Evolutionary conservation across 805 yeast species (phyloP).

Genomic region (Starmerella khaoyaiensis): DNA sequence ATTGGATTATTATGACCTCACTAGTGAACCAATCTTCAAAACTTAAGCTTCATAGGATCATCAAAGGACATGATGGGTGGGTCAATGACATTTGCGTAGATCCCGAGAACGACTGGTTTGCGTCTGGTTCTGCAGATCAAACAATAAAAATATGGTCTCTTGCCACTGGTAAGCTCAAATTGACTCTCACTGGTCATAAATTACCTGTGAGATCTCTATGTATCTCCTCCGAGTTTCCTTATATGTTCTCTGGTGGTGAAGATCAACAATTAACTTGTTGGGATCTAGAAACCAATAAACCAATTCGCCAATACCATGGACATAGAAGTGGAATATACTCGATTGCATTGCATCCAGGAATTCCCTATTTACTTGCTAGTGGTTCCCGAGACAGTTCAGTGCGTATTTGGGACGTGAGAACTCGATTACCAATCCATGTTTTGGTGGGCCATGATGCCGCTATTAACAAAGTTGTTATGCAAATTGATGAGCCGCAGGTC

Average conservation of each 20-base stretch:
- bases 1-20: too few species aligned
- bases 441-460: slow-evolving; percentile 72
- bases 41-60: slow-evolving; percentile 34
- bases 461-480: slow-evolving; percentile 53
- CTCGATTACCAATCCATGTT: slow-evolving; percentile 59
- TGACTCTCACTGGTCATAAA: slow-evolving; percentile 79
- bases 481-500: slow-evolving; percentile 72
- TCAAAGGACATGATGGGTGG: slow-evolving; percentile 91
- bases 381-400: slow-evolving; percentile 84
- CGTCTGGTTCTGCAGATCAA: slow-evolving; percentile 78
- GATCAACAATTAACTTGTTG: slow-evolving; percentile 89
- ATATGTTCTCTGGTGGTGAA: slow-evolving; percentile 82
- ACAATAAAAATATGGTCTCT: slow-evolving; percentile 88
- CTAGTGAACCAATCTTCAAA: too few species aligned
- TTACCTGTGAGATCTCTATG: slow-evolving; percentile 75
- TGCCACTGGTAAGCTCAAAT: slow-evolving; percentile 51
- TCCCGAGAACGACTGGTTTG: slow-evolving; percentile 83
- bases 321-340: slow-evolving; percentile 83
- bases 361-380: slow-evolving; percentile 59
- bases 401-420: slow-evolving; percentile 87
- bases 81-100: slow-evolving; percentile 71
- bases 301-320: slow-evolving; percentile 82
- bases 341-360: slow-evolving; percentile 72
- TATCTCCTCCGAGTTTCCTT: slow-evolving; percentile 66
- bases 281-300: slow-evolving; percentile 81